Evolutionary conservation across 2,329 filamentous ascomycete species (phyloP), one percentile per base, ranked within the genome.

Genomic region (Aspergillus brasiliensis): DNA sequence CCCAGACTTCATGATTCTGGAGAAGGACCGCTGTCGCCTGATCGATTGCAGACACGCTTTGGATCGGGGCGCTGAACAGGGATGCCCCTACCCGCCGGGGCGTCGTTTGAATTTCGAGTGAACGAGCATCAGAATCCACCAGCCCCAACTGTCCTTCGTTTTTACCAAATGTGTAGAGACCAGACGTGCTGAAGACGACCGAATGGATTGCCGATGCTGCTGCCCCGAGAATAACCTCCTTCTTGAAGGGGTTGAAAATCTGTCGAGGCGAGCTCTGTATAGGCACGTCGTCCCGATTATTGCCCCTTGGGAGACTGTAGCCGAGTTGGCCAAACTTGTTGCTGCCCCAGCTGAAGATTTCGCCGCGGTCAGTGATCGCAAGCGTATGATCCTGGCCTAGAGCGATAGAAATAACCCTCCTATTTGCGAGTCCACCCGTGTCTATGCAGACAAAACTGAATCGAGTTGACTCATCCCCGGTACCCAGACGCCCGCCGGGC

Each of bases 61-160:
- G 80, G 55, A 99, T 97, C 0, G 83, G 72, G 3, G 87, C 86
- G 57, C 82, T 85, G 70, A 95, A 91, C 1, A 96, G 82, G 0
- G 92, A 95, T 0, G 92, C 91, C 0, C 92, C 93, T 46, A 99
- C 93, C 71, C 90, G 94, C 49, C 95, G 86, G 23, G 95, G 95
- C 0, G 86, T 87, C 19, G 84, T 79, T 71, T 98, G 95, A n/a
- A 89, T 80, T 67, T 95, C 91, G 5, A 98, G 83, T 0, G 92
- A 97, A 48, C 93, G 87, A 25, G 95, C 96, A 76, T 98, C 94
- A 0, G 95, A 94, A 73, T 97, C 95, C 79, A 97, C 92, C 56
- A 99, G 83, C 5, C 92, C 95, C 49, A 99, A 84, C 74, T 99
- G 95, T 1, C 95, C 95, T 67, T 92, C 88, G 69, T 98, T 99